A percentile compares a stretch with the other conserved stretches of the same genome.
phyloP scores from a whole-genome alignment of 1,139 yeast species.

The Hanseniaspora gamundiae region DNA sequence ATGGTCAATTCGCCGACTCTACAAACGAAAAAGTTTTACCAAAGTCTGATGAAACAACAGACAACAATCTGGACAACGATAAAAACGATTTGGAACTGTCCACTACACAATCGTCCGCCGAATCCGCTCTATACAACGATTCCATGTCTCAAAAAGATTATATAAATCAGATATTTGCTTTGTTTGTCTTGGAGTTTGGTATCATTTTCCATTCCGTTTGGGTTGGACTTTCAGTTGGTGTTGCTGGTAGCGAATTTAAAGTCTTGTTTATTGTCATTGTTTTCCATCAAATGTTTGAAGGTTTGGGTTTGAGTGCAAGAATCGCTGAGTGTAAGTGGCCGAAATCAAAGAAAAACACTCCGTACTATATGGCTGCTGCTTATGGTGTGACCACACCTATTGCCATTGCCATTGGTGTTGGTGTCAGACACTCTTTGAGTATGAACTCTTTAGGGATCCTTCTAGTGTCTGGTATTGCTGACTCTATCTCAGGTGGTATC shows the following conservation, averaged over 20 bases:
- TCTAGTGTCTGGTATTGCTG: constrained; percentile 68
- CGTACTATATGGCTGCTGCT: constrained; percentile 46
- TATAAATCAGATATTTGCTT: constrained; percentile 33
- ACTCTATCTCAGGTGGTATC: constrained; percentile 76
- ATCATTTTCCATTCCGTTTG: constrained; percentile 72
- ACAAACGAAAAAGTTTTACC: neutral
- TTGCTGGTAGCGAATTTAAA: constrained; percentile 65
- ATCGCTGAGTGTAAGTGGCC: constrained; percentile 62
- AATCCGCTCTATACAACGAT: neutral
- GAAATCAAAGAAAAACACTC: constrained; percentile 31
- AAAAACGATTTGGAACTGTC: constrained; percentile 1
- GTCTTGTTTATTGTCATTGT: constrained; percentile 69
- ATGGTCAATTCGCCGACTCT: neutral
- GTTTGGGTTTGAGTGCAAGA: constrained; percentile 82
- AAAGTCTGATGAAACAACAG: neutral
- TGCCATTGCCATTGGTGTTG: constrained; percentile 76
- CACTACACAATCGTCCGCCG: neutral
- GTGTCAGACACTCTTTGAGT: constrained; percentile 57
- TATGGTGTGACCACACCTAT: constrained; percentile 74
- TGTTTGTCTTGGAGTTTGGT: constrained; percentile 67
- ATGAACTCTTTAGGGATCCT: constrained; percentile 56
- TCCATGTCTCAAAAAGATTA: constrained; percentile 1
- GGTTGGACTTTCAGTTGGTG: constrained; percentile 63
- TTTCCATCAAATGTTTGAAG: constrained; percentile 90
- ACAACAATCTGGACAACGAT: constrained; percentile 8